phyloP scores from a whole-genome alignment of 176 grass and related monocot species.

The Oryza glaberrima region DNA sequence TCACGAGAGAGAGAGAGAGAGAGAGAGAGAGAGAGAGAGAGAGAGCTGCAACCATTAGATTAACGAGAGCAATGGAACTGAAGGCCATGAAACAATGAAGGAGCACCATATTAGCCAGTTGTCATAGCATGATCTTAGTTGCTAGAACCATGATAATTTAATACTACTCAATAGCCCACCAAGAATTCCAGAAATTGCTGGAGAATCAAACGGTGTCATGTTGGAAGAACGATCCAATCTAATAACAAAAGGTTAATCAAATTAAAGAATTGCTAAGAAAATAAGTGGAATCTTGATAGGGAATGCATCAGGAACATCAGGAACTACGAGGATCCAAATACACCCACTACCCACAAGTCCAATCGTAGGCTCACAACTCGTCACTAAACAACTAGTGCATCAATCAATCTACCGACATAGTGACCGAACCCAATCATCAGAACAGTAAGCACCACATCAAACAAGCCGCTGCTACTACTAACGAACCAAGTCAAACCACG shows the following conservation, averaged over 20 bases:
- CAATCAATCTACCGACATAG: background rate
- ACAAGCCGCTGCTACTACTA: background rate
- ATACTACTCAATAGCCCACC: background rate
- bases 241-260: background rate
- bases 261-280: background rate
- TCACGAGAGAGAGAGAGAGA: background rate
- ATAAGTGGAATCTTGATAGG: background rate
- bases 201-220: background rate
- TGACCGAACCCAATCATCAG: background rate
- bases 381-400: background rate
- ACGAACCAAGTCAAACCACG: background rate
- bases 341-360: background rate
- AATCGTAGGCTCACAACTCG: background rate
- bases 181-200: background rate
- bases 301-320: too few species aligned
- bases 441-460: slow-evolving; percentile 8
- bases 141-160: background rate
- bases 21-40: background rate
- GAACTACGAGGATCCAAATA: background rate
- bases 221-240: background rate
- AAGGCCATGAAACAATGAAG: background rate
- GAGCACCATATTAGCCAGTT: background rate
- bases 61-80: background rate
- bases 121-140: background rate
- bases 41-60: background rate